These are phyloP conservation scores for Pterocarpus santalinus DNA, from an alignment of 306 rosid genomes.

Conservation along the genomic window DNA sequence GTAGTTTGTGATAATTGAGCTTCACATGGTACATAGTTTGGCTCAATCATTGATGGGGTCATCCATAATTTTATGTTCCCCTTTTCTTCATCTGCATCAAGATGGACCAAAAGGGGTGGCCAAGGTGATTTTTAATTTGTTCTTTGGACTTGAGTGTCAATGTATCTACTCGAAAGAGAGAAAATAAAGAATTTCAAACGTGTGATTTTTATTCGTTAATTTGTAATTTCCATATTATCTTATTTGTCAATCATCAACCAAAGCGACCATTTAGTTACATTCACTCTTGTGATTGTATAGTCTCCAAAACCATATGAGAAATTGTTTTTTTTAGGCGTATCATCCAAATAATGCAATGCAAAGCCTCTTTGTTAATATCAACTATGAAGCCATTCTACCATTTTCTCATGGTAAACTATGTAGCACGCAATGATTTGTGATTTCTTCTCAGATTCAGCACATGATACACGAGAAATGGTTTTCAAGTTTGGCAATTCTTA, in stretches of 20 bases:
- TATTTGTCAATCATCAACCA: slow-evolving; percentile 1
- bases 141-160: slow-evolving; percentile 32
- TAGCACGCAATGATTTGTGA: too few relatives aligned
- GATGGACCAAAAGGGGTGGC: slow-evolving; percentile 12
- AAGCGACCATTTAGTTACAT: background rate
- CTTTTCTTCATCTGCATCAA: slow-evolving; percentile 27
- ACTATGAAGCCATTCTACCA: too few relatives aligned
- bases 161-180: slow-evolving; percentile 27
- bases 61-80: background rate
- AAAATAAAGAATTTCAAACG: slow-evolving; percentile 19
- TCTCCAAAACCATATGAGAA: background rate
- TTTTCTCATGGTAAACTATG: too few relatives aligned
- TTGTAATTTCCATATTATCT: slow-evolving; percentile 39
- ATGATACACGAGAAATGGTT: too few relatives aligned
- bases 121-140: slow-evolving; percentile 34
- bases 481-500: too few relatives aligned
- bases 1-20: slow-evolving; percentile 7
- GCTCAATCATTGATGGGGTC: slow-evolving; percentile 24
- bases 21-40: background rate
- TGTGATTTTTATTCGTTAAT: slow-evolving; percentile 15
- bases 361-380: too few relatives aligned
- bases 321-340: too few relatives aligned
- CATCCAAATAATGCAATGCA: too few relatives aligned
- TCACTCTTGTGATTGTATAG: background rate
- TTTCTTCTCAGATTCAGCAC: too few relatives aligned